Evolutionary conservation across 176 grass and related monocot genomes (phyloP), one percentile per base, ranked within the genome.

Genomic region (Elymus sibiricus): DNA sequence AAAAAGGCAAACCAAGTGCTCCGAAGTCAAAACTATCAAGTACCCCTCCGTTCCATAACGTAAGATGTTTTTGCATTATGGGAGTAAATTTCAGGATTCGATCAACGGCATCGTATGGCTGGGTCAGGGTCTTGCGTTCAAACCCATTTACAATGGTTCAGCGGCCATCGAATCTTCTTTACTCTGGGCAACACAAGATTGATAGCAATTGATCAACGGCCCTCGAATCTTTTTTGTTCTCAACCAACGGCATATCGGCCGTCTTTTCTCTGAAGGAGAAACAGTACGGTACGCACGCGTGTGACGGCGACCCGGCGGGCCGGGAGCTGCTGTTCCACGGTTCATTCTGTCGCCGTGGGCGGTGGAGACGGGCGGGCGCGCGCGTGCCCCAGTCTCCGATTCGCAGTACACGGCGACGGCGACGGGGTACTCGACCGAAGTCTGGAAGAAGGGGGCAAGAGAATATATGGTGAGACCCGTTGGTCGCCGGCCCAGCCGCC

Each of bases 391-490:
- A 6, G 39, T 43, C 60, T 21, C 25, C 16, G 38, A 46, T 80
- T 64, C 78, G 78, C 19, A 27, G 61, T 9, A 80, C 38, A 46
- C 27, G 25, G 78, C 25, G 58, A 80, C 22, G 69, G 5, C 17
- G 21, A n/a, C 16, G 9, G 15, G n/a, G 38, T 51, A 2, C 47
- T 17, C 47, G 47, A 1, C 47, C 68, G 0, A 69, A 17, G 40
- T 73, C 70, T 73, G 2, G 12, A 26, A 73, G 38, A 72, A 14
- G 70, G 22, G 22, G 69, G 22, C 1, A 5, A 5, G 9, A 27
- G 78, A 80, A 80, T 80, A 80, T 80, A 80, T 66, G 78, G 77
- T 29, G 53, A 58, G 53, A 7, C 4, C 14, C 71, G 7, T 74
- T 49, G 71, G 77, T 62, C 78, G 61, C 78, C 78, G 35, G 9